phyloP scores from a whole-genome alignment of 495 filamentous ascomycete species.

The Glonium stellatum region DNA sequence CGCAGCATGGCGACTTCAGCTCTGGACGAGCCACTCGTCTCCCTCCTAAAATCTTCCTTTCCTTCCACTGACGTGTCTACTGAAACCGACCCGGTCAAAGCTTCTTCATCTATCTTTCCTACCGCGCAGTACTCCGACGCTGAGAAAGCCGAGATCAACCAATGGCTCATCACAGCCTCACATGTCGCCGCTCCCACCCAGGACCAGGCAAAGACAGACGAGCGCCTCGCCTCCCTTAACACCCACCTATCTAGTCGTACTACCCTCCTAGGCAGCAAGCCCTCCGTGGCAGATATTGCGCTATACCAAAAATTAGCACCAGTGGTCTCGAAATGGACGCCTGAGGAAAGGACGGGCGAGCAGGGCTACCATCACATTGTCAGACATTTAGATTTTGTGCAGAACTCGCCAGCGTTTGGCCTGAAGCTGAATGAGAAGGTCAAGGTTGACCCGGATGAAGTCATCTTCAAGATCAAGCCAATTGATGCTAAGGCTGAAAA shows the following conservation, averaged over 20 bases:
- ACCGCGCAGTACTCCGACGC: slow-evolving; percentile 59
- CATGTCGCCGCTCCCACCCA: slow-evolving; percentile 55
- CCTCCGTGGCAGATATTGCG: slow-evolving; percentile 81
- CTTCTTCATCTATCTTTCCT: slow-evolving; percentile 57
- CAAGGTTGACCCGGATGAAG: slow-evolving; percentile 66
- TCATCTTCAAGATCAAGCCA: slow-evolving; percentile 54
- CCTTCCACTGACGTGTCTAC: slow-evolving; percentile 42
- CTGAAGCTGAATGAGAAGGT: slow-evolving; percentile 74
- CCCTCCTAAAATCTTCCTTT: slow-evolving; percentile 50
- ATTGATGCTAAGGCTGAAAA: slow-evolving; percentile 50
- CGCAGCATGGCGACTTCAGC: slow-evolving; percentile 47
- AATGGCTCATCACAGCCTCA: slow-evolving; percentile 73
- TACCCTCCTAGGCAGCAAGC: slow-evolving; percentile 83
- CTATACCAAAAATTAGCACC: slow-evolving; percentile 77
- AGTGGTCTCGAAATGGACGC: slow-evolving; percentile 67
- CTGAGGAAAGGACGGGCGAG: slow-evolving; percentile 86
- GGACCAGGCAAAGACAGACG: slow-evolving; percentile 51
- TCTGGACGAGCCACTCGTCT: slow-evolving; percentile 46
- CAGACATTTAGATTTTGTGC: slow-evolving; percentile 86
- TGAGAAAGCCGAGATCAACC: slow-evolving; percentile 77
- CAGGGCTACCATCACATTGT: slow-evolving; percentile 87
- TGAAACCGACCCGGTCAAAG: slow-evolving; percentile 46
- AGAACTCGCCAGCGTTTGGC: slow-evolving; percentile 74
- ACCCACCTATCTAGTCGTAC: slow-evolving; percentile 79
- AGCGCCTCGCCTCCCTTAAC: slow-evolving; percentile 65